Conservation (phyloP, 2,329 filamentous ascomycete species). For the Curvularia sp. region DNA sequence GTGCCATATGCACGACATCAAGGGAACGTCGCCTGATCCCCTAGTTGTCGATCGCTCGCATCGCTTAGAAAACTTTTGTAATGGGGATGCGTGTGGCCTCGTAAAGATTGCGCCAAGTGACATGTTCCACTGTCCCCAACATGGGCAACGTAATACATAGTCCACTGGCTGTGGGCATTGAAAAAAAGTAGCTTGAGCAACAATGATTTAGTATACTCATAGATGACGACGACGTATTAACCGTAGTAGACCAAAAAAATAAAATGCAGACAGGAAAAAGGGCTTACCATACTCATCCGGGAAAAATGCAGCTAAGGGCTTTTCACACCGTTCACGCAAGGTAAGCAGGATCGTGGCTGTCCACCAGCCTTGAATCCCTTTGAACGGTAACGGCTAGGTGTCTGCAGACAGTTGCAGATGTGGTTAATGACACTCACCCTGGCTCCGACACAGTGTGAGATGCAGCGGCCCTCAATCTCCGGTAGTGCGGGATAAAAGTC, state of each 20-base stretch:
- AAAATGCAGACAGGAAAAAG: slow-evolving; percentile 21
- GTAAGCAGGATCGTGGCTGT: slow-evolving; percentile 17
- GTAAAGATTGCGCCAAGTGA: neutral
- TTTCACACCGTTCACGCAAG: slow-evolving; percentile 35
- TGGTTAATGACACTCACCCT: slow-evolving; percentile 11
- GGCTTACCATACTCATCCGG: slow-evolving; percentile 22
- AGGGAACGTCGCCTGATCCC: slow-evolving; percentile 22
- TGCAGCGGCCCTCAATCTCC: slow-evolving; percentile 16
- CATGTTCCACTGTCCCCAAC: neutral
- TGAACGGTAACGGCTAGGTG: slow-evolving; percentile 15
- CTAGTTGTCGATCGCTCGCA: slow-evolving; percentile 21
- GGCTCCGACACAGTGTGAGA: slow-evolving; percentile 5
- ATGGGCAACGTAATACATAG: neutral
- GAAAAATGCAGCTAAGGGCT: slow-evolving; percentile 24
- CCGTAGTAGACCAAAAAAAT: slow-evolving; percentile 8
- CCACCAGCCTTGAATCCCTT: slow-evolving; percentile 18
- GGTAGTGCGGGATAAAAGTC: slow-evolving; percentile 14
- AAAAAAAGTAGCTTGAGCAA: neutral
- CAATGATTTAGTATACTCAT: neutral
- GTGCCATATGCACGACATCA: slow-evolving; percentile 39
- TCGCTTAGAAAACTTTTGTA: slow-evolving; percentile 13
- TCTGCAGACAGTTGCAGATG: slow-evolving; percentile 17
- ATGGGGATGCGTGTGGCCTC: slow-evolving; percentile 3
- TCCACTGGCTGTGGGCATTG: neutral
- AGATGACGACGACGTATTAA: neutral